phyloP scores from a whole-genome alignment of 1,139 yeast species.

The Suhomyces atakaporum region DNA sequence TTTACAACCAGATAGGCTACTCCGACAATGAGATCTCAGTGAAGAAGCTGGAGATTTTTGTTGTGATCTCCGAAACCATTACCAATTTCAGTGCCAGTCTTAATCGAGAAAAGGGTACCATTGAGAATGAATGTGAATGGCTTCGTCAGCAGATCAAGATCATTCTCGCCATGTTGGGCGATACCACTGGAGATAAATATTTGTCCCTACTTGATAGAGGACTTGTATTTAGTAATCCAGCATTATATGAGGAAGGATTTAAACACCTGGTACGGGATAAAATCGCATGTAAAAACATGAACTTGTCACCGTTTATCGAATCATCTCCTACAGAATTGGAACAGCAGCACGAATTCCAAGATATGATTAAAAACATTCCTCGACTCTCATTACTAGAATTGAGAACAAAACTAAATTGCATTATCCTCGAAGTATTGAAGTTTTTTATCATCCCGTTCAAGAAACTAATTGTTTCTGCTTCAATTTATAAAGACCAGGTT shows the following conservation, averaged over 20 bases:
- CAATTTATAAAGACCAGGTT: conserved; percentile 28
- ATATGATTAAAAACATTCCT: conserved; percentile 31
- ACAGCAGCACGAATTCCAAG: conserved; percentile 26
- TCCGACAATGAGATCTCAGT: conserved; percentile 33
- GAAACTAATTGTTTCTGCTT: conserved; percentile 30
- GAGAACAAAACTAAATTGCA: conserved; percentile 34
- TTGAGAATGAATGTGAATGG: conserved; percentile 52
- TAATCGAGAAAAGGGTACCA: conserved; percentile 39
- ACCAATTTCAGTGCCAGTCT: conserved; percentile 33
- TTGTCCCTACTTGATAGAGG: conserved; percentile 33
- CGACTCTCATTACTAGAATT: conserved; percentile 33
- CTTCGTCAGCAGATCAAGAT: conserved; percentile 45
- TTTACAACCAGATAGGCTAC: conserved; percentile 44
- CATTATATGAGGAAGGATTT: conserved; percentile 35
- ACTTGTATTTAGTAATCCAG: conserved; percentile 27
- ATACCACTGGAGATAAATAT: conserved; percentile 31
- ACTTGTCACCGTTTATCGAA: conserved; percentile 30
- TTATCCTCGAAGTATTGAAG: conserved; percentile 38
- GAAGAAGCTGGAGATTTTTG: conserved; percentile 43
- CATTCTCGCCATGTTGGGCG: conserved; percentile 45
- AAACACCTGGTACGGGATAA: conserved; percentile 22
- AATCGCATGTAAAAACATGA: conserved; percentile 20
- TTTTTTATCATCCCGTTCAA: conserved; percentile 35
- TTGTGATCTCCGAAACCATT: conserved; percentile 43
- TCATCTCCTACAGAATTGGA: conserved; percentile 10